Evolutionary conservation across 2,329 filamentous ascomycete genomes (phyloP).

Genomic region (Trichoderma simmonsii): DNA sequence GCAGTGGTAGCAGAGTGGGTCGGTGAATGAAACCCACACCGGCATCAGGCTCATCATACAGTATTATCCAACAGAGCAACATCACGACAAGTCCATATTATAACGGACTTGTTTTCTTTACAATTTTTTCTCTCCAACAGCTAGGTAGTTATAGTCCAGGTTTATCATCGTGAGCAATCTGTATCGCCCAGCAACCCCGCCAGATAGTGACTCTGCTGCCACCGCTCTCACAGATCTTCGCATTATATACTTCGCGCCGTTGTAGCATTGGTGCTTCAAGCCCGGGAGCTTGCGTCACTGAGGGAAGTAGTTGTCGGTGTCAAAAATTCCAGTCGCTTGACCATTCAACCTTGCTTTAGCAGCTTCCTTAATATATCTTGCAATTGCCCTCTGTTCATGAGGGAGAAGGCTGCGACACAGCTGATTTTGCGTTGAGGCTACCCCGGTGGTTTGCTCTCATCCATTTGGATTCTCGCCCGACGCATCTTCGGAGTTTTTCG

Average conservation of each 20-base stretch:
- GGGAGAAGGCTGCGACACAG: neutral
- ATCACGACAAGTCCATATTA: neutral
- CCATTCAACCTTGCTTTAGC: neutral
- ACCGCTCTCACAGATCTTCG: neutral
- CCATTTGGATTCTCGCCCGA: neutral
- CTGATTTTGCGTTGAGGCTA: neutral
- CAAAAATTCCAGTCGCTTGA: neutral
- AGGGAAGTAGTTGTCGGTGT: neutral
- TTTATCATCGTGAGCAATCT: neutral
- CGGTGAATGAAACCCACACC: neutral
- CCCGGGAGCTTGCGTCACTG: neutral
- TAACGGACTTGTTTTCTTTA: neutral
- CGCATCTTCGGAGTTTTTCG: neutral
- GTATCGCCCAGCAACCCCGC: neutral
- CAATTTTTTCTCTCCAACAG: neutral
- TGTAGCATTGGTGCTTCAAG: neutral
- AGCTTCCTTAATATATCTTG: neutral
- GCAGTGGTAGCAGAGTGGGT: neutral
- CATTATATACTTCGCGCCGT: neutral
- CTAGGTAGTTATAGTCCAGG: neutral
- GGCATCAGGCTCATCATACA: neutral
- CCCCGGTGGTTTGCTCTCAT: neutral
- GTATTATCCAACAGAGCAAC: neutral
- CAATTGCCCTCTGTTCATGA: neutral
- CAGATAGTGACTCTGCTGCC: neutral